Conservation (phyloP, 129 eudicot genomes). For the Helichrysum umbraculigerum region DNA sequence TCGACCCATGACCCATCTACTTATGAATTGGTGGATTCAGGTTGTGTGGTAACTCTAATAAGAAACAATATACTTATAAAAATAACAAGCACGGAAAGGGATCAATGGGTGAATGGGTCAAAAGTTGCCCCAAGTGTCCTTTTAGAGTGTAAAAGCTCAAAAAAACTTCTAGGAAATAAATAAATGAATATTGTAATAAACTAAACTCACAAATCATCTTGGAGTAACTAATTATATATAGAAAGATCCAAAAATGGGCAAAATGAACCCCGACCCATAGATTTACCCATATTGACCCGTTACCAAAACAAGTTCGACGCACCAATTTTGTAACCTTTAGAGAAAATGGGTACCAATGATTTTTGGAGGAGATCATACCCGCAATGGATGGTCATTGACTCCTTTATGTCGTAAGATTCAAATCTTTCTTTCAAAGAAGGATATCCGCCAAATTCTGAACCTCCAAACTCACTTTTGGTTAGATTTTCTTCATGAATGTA, state of each 20-base stretch:
- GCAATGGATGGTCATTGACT: slow-evolving; percentile 85
- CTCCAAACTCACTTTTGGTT: slow-evolving; percentile 87
- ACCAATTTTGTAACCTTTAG: neutral
- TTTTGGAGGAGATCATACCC: slow-evolving; percentile 58
- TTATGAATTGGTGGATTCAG: neutral
- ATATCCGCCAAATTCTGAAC: slow-evolving; percentile 96
- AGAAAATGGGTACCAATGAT: neutral
- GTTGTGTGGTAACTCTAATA: neutral
- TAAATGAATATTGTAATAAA: too few species aligned
- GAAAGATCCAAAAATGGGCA: neutral
- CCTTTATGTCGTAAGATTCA: slow-evolving; percentile 79
- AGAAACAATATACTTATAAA: neutral
- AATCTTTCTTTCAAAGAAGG: slow-evolving; percentile 78
- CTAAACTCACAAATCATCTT: too few species aligned
- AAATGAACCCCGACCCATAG: neutral
- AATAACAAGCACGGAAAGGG: neutral
- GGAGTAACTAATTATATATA: neutral
- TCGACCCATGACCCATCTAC: neutral
- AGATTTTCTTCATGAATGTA: slow-evolving; percentile 77
- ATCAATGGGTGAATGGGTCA: neutral
- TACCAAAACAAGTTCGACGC: neutral
- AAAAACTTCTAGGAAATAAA: neutral
- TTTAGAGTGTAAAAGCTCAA: neutral
- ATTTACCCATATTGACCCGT: neutral
- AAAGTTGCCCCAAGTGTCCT: neutral